Base-by-base conservation (phyloP, 768 basidiomycete species). In the Amanita rimosa region DNA sequence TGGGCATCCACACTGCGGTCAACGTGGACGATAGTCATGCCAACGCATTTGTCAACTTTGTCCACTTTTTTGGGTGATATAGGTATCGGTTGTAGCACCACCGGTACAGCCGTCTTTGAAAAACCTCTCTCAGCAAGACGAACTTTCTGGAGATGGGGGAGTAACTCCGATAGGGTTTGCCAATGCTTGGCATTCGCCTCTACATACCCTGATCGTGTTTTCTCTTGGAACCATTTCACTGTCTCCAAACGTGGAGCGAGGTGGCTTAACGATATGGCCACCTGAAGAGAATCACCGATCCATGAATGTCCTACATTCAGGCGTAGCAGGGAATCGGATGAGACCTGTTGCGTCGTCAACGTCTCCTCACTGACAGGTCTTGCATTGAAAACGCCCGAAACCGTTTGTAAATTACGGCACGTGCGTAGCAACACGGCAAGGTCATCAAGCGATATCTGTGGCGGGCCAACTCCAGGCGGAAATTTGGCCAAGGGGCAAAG, bases 261-360 rank as follows among this genome's bases (percentile, higher is more conserved):
- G 61, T 89, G 85, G 62, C 85, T 88, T 52, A 89, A 71, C 50
- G 84, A 72, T 55, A 88, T 79, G 24, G 83, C 72, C 17, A 77
- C 69, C 50, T 79, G 79, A 49, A 89, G 72, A n/a, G 81, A 74
- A 56, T 88, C 83, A 49, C 66, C 65, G 48, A 79, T 70, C 73
- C 77, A 81, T 34, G 85, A 88, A 63, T 88, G 83, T 16, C 86
- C 85, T 41, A 86, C 71, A 61, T 86, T 79, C 42, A 89, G 65
- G 43, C 85, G 82, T 37, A 78, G 69, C 24, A 89, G 71, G 31
- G 84, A 79, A 52, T 73, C 65, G 33, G 85, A 87, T 33, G 81
- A 81, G 10, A 71, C 65, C 39, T 69, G 62, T 44, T 64, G 69
- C 37, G 75, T 63, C 38, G 57, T 58, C 49, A 83, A 67, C 44